Evolutionary conservation across 495 filamentous ascomycete genomes (phyloP).

Genomic region (Lindgomyces ingoldianus): DNA sequence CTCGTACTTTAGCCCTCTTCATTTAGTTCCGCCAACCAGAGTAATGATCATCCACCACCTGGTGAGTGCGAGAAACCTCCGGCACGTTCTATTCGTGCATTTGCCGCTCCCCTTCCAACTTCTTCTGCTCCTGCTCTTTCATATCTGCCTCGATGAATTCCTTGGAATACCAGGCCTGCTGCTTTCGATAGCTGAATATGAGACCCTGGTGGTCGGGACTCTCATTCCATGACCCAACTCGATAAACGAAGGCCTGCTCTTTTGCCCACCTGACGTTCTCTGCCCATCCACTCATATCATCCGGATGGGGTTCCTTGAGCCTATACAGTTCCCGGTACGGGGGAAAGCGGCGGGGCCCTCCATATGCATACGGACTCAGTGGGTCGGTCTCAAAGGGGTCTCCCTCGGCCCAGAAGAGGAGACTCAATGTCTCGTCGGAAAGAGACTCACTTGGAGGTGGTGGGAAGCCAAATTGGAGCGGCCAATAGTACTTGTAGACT

Average conservation of each 20-base stretch:
- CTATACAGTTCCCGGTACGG: conserved; percentile 2
- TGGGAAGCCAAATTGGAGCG: background rate
- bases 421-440: background rate
- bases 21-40: too few species aligned
- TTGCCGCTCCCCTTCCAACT: too few species aligned
- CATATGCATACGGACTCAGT: conserved; percentile 4
- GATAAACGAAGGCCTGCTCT: background rate
- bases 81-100: too few species aligned
- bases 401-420: background rate
- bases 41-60: too few species aligned
- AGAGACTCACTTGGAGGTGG: background rate
- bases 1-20: too few species aligned
- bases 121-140: too few species aligned
- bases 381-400: background rate
- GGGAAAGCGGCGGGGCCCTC: background rate
- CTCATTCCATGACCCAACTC: background rate
- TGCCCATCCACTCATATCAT: conserved; percentile 9
- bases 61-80: too few species aligned
- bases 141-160: too few species aligned
- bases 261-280: conserved; percentile 12
- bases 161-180: conserved; percentile 10
- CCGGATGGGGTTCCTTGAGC: background rate
- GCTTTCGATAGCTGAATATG: background rate
- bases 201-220: background rate
- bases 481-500: background rate